Evolutionary conservation across 2,329 filamentous ascomycete genomes (phyloP), one percentile per base, ranked within the genome.

Genomic region (Talaromyces verruculosus): DNA sequence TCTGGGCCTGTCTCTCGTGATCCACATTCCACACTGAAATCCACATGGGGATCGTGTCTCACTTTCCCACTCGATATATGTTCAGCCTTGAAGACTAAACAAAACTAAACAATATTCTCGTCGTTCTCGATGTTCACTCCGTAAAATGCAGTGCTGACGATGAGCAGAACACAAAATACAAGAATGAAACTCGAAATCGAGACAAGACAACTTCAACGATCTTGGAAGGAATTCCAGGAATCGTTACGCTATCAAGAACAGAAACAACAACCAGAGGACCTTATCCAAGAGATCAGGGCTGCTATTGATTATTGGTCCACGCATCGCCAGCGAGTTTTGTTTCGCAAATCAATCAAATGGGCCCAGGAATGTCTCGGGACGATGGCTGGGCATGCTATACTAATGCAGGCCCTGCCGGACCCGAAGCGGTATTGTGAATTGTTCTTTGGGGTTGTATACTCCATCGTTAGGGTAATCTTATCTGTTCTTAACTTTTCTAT

Each of bases 361-460:
- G 74, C 71, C 53, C 71, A 76, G 43, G 67, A 67, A 59, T 74
- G 78, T 51, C 60, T 73, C 28, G 69, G 72, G 4, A 74, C 76
- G 6, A 25, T 78, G 19, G 69, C 73, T 37, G 68, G 70, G 1
- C 77, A 79, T 69, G 67, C 67, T 33, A 59, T 63, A 13, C 59
- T 76, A 22, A 68, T 77, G 39, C 65, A 68, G 33, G 66, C 68
- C 22, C 67, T 79, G 28, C 72, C 75, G 1, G 71, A 74, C 49
- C 64, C 69, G 53, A 69, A 73, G 43, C 67, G 66, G 30, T 77
- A 75, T 65, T 65, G 69, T 28, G 72, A 76, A 22, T 71, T 78
- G 22, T 75, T 79, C 41, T 77, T 76, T 64, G 72, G 73, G 1
- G 74, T 75, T 6, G 68, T 79, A 11, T 75, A 78, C 59, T 77